Conservation (phyloP, 1,284 basidiomycete species). For the Rhodotorula sp. region DNA sequence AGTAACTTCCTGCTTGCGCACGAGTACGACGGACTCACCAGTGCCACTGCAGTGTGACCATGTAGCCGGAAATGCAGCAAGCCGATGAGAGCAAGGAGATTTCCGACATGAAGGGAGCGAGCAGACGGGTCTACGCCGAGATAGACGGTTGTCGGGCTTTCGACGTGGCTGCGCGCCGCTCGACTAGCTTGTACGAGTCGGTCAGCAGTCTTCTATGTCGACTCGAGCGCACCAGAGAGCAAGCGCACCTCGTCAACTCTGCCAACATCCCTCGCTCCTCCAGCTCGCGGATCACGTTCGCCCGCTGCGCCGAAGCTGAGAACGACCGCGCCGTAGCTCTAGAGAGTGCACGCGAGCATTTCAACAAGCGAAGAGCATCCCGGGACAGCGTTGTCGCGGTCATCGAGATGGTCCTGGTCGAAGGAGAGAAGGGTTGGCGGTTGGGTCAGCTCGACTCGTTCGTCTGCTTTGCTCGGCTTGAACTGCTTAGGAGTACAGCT, state of each 20-base stretch:
- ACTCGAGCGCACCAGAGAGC: background rate
- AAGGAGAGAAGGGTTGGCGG: too few relatives aligned
- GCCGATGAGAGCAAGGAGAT: slow-evolving; percentile 82
- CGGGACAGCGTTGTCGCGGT: slow-evolving; percentile 9
- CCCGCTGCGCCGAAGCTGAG: background rate
- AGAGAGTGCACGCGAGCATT: background rate
- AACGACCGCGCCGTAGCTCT: background rate
- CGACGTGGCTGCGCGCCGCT: slow-evolving; percentile 31
- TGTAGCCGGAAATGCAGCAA: slow-evolving; percentile 80
- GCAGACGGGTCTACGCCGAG: slow-evolving; percentile 92
- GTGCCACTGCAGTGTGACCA: slow-evolving; percentile 76
- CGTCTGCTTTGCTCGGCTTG: background rate
- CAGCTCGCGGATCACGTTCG: slow-evolving; percentile 50
- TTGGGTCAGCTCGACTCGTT: background rate
- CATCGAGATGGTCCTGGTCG: too few relatives aligned
- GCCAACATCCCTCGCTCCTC: slow-evolving; percentile 53
- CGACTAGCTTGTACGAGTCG: background rate
- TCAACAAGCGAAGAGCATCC: slow-evolving; percentile 1
- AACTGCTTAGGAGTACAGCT: background rate
- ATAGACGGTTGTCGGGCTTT: slow-evolving; percentile 59
- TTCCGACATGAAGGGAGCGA: slow-evolving; percentile 83
- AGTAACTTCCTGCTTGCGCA: background rate
- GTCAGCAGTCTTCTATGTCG: background rate
- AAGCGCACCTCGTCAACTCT: slow-evolving; percentile 51
- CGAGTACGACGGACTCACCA: slow-evolving; percentile 56